Percentiles rank a stretch among this genome's conserved stretches.
phyloP scores from a whole-genome alignment of 306 rosid genomes.

The Cicer judaicum region DNA sequence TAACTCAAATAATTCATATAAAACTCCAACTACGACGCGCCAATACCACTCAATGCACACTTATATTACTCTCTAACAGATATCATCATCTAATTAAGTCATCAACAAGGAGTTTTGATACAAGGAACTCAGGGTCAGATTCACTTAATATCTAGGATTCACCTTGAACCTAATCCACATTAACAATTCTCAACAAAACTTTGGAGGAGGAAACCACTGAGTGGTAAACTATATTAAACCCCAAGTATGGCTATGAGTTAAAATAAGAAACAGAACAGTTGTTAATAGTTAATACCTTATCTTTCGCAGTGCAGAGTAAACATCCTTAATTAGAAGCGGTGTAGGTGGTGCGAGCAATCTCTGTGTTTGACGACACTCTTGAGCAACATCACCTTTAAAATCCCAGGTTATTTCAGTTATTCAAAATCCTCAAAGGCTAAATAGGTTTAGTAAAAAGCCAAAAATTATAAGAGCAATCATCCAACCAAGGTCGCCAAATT shows the following conservation, averaged over 20 bases:
- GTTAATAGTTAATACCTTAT: conserved; percentile 67
- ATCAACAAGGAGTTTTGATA: not conserved
- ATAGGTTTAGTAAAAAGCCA: conserved; percentile 37
- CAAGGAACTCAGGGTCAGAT: conserved; percentile 4
- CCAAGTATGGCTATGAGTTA: conserved; percentile 5
- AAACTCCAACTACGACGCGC: conserved; percentile 5
- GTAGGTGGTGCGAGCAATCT: conserved; percentile 81
- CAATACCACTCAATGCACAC: conserved; percentile 8
- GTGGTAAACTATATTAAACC: conserved; percentile 1
- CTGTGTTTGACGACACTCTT: conserved; percentile 89
- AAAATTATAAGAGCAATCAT: conserved; percentile 39
- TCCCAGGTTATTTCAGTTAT: conserved; percentile 44
- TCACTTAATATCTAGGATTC: conserved; percentile 7
- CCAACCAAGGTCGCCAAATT: conserved; percentile 90
- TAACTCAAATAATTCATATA: not conserved
- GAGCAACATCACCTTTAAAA: conserved; percentile 95
- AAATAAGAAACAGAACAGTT: conserved; percentile 29
- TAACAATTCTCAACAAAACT: conserved; percentile 16
- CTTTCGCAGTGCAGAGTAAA: conserved; percentile 71
- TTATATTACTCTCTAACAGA: not conserved
- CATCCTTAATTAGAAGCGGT: conserved; percentile 77
- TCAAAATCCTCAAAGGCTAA: conserved; percentile 39
- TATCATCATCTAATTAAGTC: conserved; percentile 16
- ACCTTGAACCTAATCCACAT: conserved; percentile 9
- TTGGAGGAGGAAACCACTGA: conserved; percentile 25